Percentiles rank a stretch among this genome's conserved stretches.
phyloP scores from a whole-genome alignment of 208 protist species.

The Dictyostelium gargantuum region DNA sequence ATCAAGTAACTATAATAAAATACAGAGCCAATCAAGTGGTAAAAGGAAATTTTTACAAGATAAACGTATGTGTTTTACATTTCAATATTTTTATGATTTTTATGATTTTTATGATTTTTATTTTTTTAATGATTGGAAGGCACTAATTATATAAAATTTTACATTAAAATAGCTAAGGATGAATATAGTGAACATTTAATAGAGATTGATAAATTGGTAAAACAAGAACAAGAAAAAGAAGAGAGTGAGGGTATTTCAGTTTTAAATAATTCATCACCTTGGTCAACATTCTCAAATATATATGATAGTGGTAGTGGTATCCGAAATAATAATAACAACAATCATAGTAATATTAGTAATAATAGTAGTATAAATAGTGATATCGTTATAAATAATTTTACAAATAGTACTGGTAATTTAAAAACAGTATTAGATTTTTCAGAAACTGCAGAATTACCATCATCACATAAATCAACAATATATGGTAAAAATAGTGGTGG shows the following conservation, averaged over 20 bases:
- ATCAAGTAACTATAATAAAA: background rate
- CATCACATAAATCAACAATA: conserved; percentile 12
- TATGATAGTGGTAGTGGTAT: no score
- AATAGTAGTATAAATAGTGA: background rate
- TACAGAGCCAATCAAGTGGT: background rate
- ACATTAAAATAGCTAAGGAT: background rate
- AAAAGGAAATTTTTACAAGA: conserved; percentile 53
- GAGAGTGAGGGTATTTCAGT: background rate
- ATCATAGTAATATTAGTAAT: background rate
- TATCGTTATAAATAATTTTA: background rate
- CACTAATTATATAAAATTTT: no score
- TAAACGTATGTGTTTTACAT: background rate
- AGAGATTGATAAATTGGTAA: conserved; percentile 16
- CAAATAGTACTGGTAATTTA: background rate
- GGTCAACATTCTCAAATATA: background rate
- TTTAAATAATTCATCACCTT: no score
- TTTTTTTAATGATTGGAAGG: no score
- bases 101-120: background rate
- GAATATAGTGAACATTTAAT: background rate
- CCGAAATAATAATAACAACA: background rate
- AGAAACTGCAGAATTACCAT: background rate
- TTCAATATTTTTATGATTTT: background rate
- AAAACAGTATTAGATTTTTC: background rate
- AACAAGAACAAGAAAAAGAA: background rate
- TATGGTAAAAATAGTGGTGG: no score